phyloP scores from a whole-genome alignment of 768 basidiomycete species.

The Mycena filopes region DNA sequence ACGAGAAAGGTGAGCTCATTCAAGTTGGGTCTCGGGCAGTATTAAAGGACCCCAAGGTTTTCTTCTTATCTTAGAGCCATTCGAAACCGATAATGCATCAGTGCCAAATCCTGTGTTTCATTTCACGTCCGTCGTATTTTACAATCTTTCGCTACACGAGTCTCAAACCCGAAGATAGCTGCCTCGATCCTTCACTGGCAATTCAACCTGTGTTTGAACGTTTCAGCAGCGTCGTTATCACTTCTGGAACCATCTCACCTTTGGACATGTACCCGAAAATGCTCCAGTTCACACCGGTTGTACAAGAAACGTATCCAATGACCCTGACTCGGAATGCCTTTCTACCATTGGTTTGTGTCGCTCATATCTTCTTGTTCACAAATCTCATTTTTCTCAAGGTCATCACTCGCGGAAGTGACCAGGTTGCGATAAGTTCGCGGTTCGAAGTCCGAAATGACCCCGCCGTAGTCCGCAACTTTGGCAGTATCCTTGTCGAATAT shows the following conservation, averaged over 20 bases:
- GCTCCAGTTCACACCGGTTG: conserved; percentile 96
- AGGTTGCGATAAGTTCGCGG: conserved; percentile 97
- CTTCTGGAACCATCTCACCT: conserved; percentile 97
- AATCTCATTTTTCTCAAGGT: conserved; percentile 63
- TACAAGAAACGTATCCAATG: conserved; percentile 98
- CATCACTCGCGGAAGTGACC: conserved; percentile 97
- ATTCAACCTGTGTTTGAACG: conserved; percentile 99
- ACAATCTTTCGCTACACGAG: background rate
- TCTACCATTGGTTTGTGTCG: conserved; percentile 80
- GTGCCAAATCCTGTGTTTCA: conserved; percentile 99
- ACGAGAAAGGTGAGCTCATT: conserved; percentile 83
- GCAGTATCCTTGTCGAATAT: conserved; percentile 97
- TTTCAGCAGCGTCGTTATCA: conserved; percentile 98
- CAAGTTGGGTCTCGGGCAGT: background rate
- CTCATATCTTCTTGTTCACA: conserved; percentile 5
- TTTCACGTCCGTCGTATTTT: conserved; percentile 79
- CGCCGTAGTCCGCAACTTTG: conserved; percentile 98
- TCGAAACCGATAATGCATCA: conserved; percentile 98
- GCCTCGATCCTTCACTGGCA: conserved; percentile 96
- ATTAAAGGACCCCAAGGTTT: conserved; percentile 72
- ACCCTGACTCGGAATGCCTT: conserved; percentile 96
- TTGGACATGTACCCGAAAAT: conserved; percentile 99
- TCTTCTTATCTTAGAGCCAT: conserved; percentile 95
- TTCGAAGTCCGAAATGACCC: conserved; percentile 99
- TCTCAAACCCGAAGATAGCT: conserved; percentile 59